Evolutionary conservation across 345 rosid genomes (phyloP).

Genomic region (Brassica incana): DNA sequence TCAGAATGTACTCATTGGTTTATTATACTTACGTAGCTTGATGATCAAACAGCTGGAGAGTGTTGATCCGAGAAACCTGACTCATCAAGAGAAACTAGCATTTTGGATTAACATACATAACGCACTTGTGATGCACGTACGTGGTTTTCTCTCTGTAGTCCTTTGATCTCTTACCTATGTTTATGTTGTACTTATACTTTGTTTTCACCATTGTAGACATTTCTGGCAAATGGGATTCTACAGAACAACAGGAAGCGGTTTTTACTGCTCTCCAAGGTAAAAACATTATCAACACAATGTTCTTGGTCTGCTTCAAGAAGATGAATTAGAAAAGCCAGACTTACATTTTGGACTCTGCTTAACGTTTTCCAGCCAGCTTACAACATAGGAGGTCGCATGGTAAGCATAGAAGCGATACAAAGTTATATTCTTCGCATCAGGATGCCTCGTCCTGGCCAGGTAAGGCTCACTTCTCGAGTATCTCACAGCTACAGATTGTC

Average conservation of each 20-base stretch:
- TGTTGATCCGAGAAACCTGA: slow-evolving; percentile 65
- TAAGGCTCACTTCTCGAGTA: slow-evolving; percentile 20
- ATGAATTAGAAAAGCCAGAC: no score
- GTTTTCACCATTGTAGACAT: slow-evolving; percentile 50
- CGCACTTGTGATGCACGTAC: slow-evolving; percentile 89
- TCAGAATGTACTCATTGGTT: slow-evolving; percentile 1
- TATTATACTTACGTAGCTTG: slow-evolving; percentile 49
- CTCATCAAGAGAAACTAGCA: slow-evolving; percentile 78
- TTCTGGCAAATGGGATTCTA: slow-evolving; percentile 79
- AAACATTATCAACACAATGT: neutral
- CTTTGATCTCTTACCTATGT: slow-evolving; percentile 9
- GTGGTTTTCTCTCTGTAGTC: neutral
- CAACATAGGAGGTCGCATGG: slow-evolving; percentile 78
- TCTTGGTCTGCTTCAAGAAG: neutral
- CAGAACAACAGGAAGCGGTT: slow-evolving; percentile 81
- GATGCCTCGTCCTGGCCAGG: slow-evolving; percentile 95
- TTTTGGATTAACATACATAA: slow-evolving; percentile 97
- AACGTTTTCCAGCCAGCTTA: slow-evolving; percentile 66
- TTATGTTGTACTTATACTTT: neutral
- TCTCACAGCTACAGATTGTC: neutral
- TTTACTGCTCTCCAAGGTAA: slow-evolving; percentile 73
- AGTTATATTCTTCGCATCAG: slow-evolving; percentile 70
- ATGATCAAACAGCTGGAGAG: slow-evolving; percentile 67
- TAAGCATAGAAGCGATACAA: slow-evolving; percentile 75
- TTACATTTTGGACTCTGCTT: neutral